A percentile compares a stretch with the other conserved stretches of the same genome.
phyloP scores from a whole-genome alignment of 352 stramenopile genomes.

The Blastocystis sp. region DNA sequence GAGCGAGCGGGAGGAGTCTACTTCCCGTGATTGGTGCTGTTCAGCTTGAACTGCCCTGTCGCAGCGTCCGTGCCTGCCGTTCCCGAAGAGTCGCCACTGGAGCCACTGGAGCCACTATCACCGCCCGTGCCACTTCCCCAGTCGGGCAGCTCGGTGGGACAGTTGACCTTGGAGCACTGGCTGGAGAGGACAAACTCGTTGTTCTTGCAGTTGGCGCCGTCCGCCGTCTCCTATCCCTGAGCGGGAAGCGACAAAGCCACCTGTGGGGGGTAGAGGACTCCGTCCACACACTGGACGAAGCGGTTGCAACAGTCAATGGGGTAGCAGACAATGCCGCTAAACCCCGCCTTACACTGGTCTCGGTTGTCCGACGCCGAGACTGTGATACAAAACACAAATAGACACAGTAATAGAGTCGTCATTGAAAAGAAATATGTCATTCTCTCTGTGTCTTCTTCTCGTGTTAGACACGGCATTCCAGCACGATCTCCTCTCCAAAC shows the following conservation, averaged over 20 bases:
- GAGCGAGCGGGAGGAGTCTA: not conserved
- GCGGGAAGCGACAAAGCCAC: not conserved
- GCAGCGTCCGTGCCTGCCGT: not conserved
- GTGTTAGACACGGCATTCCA: no score
- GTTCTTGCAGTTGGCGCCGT: slow-evolving; percentile 55
- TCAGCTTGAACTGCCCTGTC: slow-evolving; percentile 21
- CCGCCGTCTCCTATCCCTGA: not conserved
- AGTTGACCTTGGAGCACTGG: slow-evolving; percentile 25
- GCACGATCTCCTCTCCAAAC: no score
- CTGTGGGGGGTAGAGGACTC: slow-evolving; percentile 48
- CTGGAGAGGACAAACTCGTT: slow-evolving; percentile 15
- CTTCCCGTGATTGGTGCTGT: slow-evolving; percentile 39
- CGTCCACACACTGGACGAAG: slow-evolving; percentile 65
- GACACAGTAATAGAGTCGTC: not conserved
- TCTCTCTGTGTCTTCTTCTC: no score
- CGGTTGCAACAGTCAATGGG: slow-evolving; percentile 48
- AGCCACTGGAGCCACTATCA: not conserved
- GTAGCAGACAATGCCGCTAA: slow-evolving; percentile 60
- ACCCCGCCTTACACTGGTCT: slow-evolving; percentile 30
- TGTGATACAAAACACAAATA: not conserved
- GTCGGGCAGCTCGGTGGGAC: slow-evolving; percentile 53
- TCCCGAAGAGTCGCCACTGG: not conserved
- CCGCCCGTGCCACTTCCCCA: slow-evolving; percentile 29
- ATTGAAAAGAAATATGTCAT: no score
- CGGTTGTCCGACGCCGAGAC: slow-evolving; percentile 20